Evolutionary conservation across 768 basidiomycete species (phyloP), one percentile per base, ranked within the genome.

Genomic region (Lactarius quietus): DNA sequence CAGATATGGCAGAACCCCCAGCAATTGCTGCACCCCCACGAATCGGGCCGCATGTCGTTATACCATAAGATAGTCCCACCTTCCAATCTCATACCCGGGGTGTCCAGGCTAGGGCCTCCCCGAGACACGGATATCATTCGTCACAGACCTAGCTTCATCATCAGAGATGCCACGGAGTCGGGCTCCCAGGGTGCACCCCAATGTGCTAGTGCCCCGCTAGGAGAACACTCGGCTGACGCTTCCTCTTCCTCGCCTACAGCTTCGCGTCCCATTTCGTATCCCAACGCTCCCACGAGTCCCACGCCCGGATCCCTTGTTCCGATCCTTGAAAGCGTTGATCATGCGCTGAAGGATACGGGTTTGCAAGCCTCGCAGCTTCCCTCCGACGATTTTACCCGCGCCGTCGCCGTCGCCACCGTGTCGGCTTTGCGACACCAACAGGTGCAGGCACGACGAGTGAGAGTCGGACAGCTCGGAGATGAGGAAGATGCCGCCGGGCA

Each of bases 1-100:
- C 97, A 98, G 74, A 99, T 99, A 70, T 99, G 97, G 97, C 95
- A 98, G 74, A 98, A 98, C 73, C 95, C 95, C 3, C 94, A 90
- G 66, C 89, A 87, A 56, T 80, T 95, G 3, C 76, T 94, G 59
- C 86, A 92, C 41, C 78, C 84, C 6, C 26, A 66, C 2, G 70
- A 71, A 33, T 67, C 73, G 33, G 79, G 82, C 31, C 84, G 92
- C 41, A 69, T 84, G 48, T 89, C 89, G 9, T 63, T 87, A 39
- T 90, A 91, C 74, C 86, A 89, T 67, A 85, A 84, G 61, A 73
- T 83, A 15, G 67, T 81, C 23, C 81, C 82, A 28, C 74, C 77
- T 41, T 74, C 72, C 12, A 72, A 74, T 62, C 17, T 72, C 45
- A 55, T 64, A 65, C 54, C 76, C 75, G 71, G 56, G 29, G 69